Evolutionary conservation across 2,329 filamentous ascomycete genomes (phyloP).

Genomic region (Scedosporium boydii): DNA sequence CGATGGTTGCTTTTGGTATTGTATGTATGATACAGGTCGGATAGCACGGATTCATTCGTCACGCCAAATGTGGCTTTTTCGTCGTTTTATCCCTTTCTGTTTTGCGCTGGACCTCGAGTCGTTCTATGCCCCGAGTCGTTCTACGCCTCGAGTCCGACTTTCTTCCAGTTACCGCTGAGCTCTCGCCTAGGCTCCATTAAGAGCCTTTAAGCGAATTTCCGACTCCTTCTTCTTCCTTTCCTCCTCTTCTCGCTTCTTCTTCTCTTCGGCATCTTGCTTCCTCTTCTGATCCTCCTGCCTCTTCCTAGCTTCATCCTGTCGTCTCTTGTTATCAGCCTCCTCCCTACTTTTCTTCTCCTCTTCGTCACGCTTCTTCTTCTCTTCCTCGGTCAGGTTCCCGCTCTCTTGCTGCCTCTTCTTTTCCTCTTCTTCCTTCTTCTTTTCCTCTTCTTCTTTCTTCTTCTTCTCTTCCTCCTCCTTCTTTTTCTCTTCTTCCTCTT

Average conservation of each 20-base stretch:
- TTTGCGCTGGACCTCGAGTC: too few relatives aligned
- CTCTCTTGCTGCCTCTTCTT: slow-evolving; percentile 7
- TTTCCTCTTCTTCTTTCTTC: slow-evolving; percentile 7
- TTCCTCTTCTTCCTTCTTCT: slow-evolving; percentile 9
- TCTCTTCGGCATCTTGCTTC: neutral
- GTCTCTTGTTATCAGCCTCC: neutral
- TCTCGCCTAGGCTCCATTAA: too few relatives aligned
- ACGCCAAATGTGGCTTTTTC: too few relatives aligned
- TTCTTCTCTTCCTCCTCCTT: slow-evolving; percentile 11
- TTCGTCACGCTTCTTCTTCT: neutral
- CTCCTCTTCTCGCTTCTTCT: neutral
- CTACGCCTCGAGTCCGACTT: too few relatives aligned
- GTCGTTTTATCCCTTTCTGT: too few relatives aligned
- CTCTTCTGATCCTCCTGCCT: neutral
- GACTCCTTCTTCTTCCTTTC: too few relatives aligned
- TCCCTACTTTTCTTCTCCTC: neutral
- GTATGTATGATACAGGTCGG: too few relatives aligned
- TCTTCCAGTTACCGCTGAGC: too few relatives aligned
- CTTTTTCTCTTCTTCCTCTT: slow-evolving; percentile 2
- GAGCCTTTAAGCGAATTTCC: too few relatives aligned
- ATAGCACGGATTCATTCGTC: too few relatives aligned
- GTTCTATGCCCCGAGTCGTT: too few relatives aligned
- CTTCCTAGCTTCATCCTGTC: neutral
- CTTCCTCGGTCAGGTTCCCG: neutral
- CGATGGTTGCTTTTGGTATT: too few relatives aligned